These are phyloP conservation scores for Tuctoria greenei DNA, from an alignment of 176 grass and related monocot genomes.

Conservation along the genomic window DNA sequence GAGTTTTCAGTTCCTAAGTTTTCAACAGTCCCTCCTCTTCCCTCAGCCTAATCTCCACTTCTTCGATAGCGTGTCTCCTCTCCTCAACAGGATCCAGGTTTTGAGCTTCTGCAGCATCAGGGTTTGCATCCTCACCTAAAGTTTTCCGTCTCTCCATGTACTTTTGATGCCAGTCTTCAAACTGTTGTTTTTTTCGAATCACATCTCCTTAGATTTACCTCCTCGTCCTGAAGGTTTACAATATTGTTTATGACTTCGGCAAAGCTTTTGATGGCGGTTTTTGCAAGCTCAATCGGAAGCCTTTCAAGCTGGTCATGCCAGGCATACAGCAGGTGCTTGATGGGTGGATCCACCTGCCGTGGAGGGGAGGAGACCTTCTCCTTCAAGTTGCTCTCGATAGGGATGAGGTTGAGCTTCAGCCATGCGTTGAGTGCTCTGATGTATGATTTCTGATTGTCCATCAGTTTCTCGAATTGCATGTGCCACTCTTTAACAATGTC, in stretches of 20 bases:
- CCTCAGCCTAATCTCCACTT: conserved; percentile 54
- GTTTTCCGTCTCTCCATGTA: conserved; percentile 53
- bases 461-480: conserved; percentile 68
- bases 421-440: conserved; percentile 77
- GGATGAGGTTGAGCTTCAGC: conserved; percentile 82
- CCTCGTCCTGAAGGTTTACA: conserved; percentile 63
- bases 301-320: conserved; percentile 84
- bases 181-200: conserved; percentile 50
- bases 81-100: conserved; percentile 54
- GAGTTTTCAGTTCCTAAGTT: too few relatives aligned
- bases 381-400: conserved; percentile 87
- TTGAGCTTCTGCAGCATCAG: conserved; percentile 38
- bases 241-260: conserved; percentile 64
- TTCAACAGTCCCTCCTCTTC: conserved; percentile 68
- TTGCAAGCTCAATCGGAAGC: conserved; percentile 77
- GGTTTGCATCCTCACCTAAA: conserved; percentile 50
- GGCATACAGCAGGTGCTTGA: conserved; percentile 68
- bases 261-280: conserved; percentile 69
- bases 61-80: conserved; percentile 51
- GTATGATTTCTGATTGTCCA: conserved; percentile 77
- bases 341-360: conserved; percentile 55
- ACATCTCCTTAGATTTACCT: conserved; percentile 65
- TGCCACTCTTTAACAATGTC: conserved; percentile 68
- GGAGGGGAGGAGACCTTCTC: conserved; percentile 84
- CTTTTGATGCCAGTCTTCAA: conserved; percentile 67